Conservation (phyloP, 495 filamentous ascomycete genomes). For the Xylaria telfairii region DNA sequence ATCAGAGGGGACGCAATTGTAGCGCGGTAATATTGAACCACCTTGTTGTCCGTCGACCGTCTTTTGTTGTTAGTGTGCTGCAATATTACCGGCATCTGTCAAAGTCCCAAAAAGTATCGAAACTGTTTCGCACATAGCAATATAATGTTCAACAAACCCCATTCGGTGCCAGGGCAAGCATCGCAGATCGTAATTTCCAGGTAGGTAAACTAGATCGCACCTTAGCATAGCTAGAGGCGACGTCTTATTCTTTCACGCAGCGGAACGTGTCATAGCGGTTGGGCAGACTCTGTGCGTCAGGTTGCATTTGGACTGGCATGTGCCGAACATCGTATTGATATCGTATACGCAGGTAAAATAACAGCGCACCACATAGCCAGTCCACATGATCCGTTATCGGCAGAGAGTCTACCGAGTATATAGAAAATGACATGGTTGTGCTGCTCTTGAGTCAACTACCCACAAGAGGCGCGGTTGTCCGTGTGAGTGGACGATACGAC, state of each 20-base stretch:
- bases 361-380: not conserved
- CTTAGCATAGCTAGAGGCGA: not conserved
- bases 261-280: not conserved
- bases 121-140: not conserved
- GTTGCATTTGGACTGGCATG: not conserved
- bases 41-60: not conserved
- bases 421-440: not conserved
- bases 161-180: not conserved
- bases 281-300: not conserved
- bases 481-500: not conserved
- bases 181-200: not conserved
- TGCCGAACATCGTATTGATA: not conserved
- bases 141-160: not conserved
- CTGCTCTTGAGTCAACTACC: not conserved
- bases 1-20: not conserved
- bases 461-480: not conserved
- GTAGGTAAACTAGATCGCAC: not conserved
- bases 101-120: not conserved
- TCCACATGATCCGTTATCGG: not conserved
- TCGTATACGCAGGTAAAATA: conserved; percentile 9
- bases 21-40: not conserved
- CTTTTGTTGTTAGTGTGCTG: not conserved
- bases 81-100: not conserved
- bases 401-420: not conserved
- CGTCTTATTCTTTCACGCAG: not conserved